phyloP scores from a whole-genome alignment of 139 green algal species.

The Parachlorella kessleri region DNA sequence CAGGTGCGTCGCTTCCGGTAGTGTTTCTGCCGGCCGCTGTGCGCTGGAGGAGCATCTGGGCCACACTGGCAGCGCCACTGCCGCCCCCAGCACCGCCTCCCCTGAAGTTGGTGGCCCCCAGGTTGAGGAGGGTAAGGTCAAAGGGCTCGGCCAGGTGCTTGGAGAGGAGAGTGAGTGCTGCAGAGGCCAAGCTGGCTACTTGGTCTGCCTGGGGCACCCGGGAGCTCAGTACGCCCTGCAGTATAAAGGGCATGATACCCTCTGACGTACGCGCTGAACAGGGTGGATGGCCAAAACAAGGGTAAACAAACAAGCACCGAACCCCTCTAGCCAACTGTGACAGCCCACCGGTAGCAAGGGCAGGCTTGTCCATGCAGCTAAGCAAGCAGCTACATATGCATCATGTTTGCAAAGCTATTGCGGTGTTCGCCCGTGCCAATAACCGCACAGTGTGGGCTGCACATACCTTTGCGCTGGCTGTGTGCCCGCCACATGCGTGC shows the following conservation, averaged over 20 bases:
- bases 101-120: slow-evolving; percentile 49
- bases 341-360: neutral
- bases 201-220: no score
- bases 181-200: slow-evolving; percentile 33
- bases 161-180: slow-evolving; percentile 39
- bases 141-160: slow-evolving; percentile 49
- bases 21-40: no score
- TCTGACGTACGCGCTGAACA: no score
- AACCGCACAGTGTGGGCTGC: neutral
- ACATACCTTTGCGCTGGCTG: no score
- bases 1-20: slow-evolving; percentile 9
- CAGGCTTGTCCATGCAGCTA: neutral
- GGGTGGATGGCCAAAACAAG: no score
- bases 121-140: slow-evolving; percentile 73
- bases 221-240: no score
- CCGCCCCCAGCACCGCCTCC: slow-evolving; percentile 45
- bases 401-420: neutral
- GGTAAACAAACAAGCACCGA: no score
- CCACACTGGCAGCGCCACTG: neutral
- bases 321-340: neutral
- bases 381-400: no score
- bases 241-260: no score
- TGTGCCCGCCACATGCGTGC: no score
- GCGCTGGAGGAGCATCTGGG: slow-evolving; percentile 1
- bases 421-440: neutral